phyloP scores from a whole-genome alignment of 208 protist species.

The Acanthamoeba sp. region DNA sequence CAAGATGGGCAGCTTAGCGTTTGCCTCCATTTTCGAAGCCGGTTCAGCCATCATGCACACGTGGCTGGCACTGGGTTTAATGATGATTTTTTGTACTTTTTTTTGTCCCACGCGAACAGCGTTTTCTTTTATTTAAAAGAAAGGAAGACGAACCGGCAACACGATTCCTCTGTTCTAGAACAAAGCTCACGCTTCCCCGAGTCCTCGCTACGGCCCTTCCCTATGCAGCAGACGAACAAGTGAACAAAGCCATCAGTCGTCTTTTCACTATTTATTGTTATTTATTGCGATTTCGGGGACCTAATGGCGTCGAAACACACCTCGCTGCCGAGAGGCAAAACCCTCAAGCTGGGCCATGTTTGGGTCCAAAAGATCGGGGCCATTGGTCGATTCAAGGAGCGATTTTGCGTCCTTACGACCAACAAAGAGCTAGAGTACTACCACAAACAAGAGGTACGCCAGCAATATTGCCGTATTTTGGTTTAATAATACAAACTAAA shows the following conservation, averaged over 20 bases:
- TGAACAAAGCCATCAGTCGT: too few relatives aligned
- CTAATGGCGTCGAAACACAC: not conserved
- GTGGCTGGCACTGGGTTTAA: not conserved
- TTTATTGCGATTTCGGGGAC: not conserved
- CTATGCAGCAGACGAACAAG: too few relatives aligned
- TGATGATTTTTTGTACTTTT: too few relatives aligned
- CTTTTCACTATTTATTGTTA: not conserved
- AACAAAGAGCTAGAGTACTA: constrained; percentile 62
- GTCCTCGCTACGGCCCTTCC: too few relatives aligned
- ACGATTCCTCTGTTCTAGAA: too few relatives aligned
- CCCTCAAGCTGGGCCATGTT: constrained; percentile 62
- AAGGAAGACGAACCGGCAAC: too few relatives aligned
- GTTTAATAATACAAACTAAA: not conserved
- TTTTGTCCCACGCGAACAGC: too few relatives aligned
- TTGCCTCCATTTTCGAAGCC: not conserved
- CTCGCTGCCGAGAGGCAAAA: constrained; percentile 14
- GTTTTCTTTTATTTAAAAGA: too few relatives aligned
- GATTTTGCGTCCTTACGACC: constrained; percentile 63
- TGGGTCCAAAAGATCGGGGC: constrained; percentile 49
- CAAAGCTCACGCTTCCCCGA: too few relatives aligned
- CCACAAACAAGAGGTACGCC: constrained; percentile 62
- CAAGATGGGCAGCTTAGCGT: constrained; percentile 3
- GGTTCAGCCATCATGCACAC: not conserved
- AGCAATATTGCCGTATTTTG: not conserved
- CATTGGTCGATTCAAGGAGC: constrained; percentile 40